Base-by-base conservation (phyloP, 2,329 filamentous ascomycete genomes). In the Clonostachys solani region DNA sequence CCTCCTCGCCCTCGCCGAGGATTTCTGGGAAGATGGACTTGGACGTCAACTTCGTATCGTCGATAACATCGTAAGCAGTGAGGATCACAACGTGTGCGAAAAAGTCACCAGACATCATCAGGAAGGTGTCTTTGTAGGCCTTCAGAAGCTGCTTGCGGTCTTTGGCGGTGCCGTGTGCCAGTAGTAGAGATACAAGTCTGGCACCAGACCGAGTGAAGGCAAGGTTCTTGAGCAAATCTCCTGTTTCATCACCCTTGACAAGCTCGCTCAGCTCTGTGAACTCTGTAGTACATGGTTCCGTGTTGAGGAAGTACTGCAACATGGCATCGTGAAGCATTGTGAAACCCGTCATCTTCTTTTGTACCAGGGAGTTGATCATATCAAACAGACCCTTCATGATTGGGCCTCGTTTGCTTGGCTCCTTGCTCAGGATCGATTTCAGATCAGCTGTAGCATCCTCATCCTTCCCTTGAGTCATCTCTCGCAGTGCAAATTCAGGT, bases 301-400 rank as follows among this genome's bases (percentile, higher is more conserved):
- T 83, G 58, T 87, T 92, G 46, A 90, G 72, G 69, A 92, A 96
- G 68, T 96, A 99, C 64, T 99, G 92, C 50, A 96, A 75, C 92
- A 99, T 96, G 44, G 94, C 94, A 60, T 97, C 94, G 67, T 99
- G 95, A 17, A 99, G 81, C 80, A 99, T 95, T 3, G 92, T 97
- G 69, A 99, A 97, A 10, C 90, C 92, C 1, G 90, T 95, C 71
- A 94, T 85, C 71, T 94, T 94, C 80, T 99, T 99, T 69, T 99
- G 92, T 43, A 97, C 80, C 40, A 99, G 80, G 52, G 87, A 83
- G 68, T 96, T 96, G 74, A 95, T 94, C 70, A 96, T 81, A 55
- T 89, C 87, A 54, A 86, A 79, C 47, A 97, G 75, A 61, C 88
- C 87, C 62, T 86, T 86, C 84, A 97, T 88, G 54, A 96, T 92